Evolutionary conservation across 306 rosid genomes (phyloP).

Genomic region (Cucurbita moschata): DNA sequence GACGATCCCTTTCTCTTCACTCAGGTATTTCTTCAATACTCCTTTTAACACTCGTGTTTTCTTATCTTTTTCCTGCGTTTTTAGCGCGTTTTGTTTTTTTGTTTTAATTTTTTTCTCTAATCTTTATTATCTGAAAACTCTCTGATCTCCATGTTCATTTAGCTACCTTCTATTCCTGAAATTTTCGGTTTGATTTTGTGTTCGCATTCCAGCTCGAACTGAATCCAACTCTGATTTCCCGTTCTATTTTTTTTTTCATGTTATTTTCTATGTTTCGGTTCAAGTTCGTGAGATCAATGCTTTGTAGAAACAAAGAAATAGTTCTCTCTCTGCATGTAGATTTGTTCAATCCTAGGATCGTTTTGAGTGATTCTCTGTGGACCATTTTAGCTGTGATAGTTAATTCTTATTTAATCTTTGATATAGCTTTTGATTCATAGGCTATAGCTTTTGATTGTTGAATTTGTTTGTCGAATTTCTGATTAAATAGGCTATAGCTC

Average conservation of each 20-base stretch:
- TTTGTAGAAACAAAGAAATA: neutral
- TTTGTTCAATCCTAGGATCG: neutral
- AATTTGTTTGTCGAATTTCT: neutral
- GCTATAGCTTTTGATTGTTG: neutral
- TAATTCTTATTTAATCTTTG: neutral
- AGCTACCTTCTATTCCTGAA: conserved; percentile 1
- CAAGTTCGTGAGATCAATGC: neutral
- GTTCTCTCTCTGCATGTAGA: neutral
- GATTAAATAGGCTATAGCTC: neutral
- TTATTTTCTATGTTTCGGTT: neutral
- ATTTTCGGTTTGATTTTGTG: conserved; percentile 6
- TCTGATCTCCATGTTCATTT: conserved; percentile 14
- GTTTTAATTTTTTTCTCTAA: neutral
- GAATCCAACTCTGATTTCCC: conserved; percentile 17
- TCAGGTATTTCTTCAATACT: conserved; percentile 35
- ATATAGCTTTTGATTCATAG: neutral
- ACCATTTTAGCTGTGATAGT: neutral
- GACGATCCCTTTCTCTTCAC: conserved; percentile 59
- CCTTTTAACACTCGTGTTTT: neutral
- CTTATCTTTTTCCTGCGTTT: neutral
- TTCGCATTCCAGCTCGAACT: conserved; percentile 15
- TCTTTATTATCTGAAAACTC: neutral
- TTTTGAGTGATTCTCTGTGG: neutral
- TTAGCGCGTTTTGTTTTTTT: neutral
- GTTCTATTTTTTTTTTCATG: neutral